A percentile compares a stretch with the other conserved stretches of the same genome.
These are phyloP conservation scores for Eleusine coracana DNA, from an alignment of 176 grass and related monocot species.

Conservation along the genomic window DNA sequence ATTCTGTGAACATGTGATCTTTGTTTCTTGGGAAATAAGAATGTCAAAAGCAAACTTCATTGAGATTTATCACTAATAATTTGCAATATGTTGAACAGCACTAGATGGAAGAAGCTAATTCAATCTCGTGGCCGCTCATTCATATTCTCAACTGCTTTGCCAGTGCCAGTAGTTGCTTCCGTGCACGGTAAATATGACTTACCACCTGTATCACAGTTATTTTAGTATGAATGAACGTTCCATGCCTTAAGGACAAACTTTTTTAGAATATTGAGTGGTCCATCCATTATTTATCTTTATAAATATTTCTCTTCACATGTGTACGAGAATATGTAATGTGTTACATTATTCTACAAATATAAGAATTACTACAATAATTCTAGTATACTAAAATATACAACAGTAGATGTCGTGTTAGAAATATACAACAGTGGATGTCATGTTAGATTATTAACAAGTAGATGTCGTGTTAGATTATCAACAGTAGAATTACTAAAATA, in stretches of 20 bases:
- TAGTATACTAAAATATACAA: constrained; percentile 13
- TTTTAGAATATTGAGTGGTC: constrained; percentile 1
- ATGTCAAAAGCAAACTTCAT: background rate
- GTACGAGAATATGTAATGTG: background rate
- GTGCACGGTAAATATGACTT: constrained; percentile 66
- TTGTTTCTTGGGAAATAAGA: background rate
- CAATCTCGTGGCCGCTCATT: constrained; percentile 89
- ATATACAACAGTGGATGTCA: background rate
- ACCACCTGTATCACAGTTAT: constrained; percentile 1
- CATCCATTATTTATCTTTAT: constrained; percentile 3
- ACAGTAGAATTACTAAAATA: constrained; percentile 22
- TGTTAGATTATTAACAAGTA: background rate
- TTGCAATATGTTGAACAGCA: constrained; percentile 60
- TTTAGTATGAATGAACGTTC: constrained; percentile 11
- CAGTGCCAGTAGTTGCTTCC: constrained; percentile 82
- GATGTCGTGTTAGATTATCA: background rate
- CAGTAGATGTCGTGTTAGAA: constrained; percentile 5
- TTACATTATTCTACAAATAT: constrained; percentile 9
- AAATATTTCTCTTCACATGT: background rate
- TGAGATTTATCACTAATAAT: constrained; percentile 22
- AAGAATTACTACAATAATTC: background rate
- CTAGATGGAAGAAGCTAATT: constrained; percentile 82
- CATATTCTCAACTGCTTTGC: constrained; percentile 91
- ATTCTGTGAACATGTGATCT: background rate
- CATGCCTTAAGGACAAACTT: background rate